phyloP scores from a whole-genome alignment of 495 filamentous ascomycete species.

The Lophiotrema nucula region DNA sequence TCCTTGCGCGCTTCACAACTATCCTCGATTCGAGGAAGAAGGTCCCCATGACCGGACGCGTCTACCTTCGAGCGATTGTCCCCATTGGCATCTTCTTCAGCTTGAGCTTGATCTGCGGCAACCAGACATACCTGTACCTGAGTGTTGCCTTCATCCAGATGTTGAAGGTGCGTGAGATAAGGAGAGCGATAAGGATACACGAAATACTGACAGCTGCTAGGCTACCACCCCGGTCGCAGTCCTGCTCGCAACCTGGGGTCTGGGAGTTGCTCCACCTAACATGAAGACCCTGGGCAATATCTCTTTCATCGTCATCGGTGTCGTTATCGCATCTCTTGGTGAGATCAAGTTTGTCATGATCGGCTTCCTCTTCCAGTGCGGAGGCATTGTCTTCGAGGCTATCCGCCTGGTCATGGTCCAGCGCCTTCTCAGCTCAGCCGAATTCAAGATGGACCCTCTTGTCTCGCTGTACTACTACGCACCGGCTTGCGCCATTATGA shows the following conservation, averaged over 20 bases:
- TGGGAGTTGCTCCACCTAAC: conserved; percentile 75
- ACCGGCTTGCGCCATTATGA: conserved; percentile 88
- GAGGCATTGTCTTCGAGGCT: conserved; percentile 84
- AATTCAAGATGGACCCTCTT: conserved; percentile 97
- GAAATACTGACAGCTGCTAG: conserved; percentile 45
- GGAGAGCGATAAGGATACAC: not conserved
- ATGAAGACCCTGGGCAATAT: conserved; percentile 81
- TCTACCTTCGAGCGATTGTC: conserved; percentile 88
- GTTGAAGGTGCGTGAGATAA: conserved; percentile 67
- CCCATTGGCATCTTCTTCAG: conserved; percentile 93
- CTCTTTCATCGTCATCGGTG: conserved; percentile 83
- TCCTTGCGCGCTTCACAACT: conserved; percentile 79
- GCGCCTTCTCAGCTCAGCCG: conserved; percentile 78
- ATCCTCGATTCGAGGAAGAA: conserved; percentile 85
- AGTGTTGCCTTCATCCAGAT: conserved; percentile 96
- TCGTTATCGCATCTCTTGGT: conserved; percentile 84
- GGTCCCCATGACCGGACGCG: conserved; percentile 88
- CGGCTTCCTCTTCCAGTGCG: conserved; percentile 83
- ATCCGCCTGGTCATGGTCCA: conserved; percentile 90
- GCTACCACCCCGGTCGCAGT: conserved; percentile 90
- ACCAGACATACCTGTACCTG: conserved; percentile 88
- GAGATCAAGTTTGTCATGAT: conserved; percentile 88
- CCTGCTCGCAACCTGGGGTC: conserved; percentile 77
- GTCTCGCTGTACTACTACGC: conserved; percentile 97
- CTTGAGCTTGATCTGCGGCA: conserved; percentile 90